These are phyloP conservation scores for Dryas octopetala DNA, from an alignment of 306 rosid species.

Conservation along the genomic window DNA sequence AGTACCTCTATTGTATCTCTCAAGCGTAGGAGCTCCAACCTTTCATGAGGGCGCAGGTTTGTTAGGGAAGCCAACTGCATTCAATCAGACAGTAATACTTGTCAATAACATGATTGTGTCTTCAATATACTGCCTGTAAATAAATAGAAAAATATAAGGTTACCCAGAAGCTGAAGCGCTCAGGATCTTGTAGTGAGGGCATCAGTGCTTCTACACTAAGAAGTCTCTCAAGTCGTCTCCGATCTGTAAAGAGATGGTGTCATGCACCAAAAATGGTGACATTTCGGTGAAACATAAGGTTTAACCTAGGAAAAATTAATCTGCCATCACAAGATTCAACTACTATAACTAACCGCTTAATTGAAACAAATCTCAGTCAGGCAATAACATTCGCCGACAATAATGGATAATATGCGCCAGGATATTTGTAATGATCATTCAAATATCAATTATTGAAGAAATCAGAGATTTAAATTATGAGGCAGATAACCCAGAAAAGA, in stretches of 20 bases:
- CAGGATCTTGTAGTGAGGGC: constrained; percentile 79
- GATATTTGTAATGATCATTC: too few species aligned
- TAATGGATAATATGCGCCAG: too few species aligned
- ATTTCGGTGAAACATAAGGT: background rate
- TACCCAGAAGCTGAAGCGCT: constrained; percentile 97
- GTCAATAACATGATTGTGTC: constrained; percentile 4
- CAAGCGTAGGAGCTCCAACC: constrained; percentile 73
- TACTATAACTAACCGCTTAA: too few species aligned
- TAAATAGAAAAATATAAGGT: background rate
- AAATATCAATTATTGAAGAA: too few species aligned
- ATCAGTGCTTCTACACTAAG: constrained; percentile 69
- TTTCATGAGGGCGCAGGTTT: constrained; percentile 76
- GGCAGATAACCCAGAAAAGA: too few species aligned
- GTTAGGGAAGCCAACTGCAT: constrained; percentile 77
- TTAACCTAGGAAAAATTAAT: background rate
- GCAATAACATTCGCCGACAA: too few species aligned
- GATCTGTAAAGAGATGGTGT: constrained; percentile 47
- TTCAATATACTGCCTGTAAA: constrained; percentile 9
- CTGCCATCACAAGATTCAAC: background rate
- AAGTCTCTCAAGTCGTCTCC: constrained; percentile 72
- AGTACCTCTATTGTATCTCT: constrained; percentile 84
- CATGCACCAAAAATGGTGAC: constrained; percentile 3
- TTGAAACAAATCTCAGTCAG: too few species aligned
- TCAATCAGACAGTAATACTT: constrained; percentile 22
- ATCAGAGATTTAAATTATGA: too few species aligned